Evolutionary conservation across 2,329 filamentous ascomycete genomes (phyloP).

Genomic region (Colletotrichum sp.): DNA sequence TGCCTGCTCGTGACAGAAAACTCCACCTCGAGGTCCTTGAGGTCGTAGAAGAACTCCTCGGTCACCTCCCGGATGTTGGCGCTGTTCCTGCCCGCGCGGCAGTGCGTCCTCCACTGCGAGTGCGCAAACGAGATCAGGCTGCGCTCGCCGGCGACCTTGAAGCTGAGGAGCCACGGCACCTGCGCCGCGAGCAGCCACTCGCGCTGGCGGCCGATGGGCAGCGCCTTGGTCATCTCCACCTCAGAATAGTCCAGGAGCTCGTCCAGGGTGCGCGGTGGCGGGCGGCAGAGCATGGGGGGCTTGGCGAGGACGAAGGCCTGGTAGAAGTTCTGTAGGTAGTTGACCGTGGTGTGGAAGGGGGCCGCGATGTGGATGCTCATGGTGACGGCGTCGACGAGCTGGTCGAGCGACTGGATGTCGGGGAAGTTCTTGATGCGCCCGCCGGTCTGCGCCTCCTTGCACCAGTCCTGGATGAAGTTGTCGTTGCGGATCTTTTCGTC

Average conservation of each 20-base stretch:
- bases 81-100: conserved; percentile 25
- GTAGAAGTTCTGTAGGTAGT: conserved; percentile 58
- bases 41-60: conserved; percentile 29
- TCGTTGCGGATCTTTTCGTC: conserved; percentile 32
- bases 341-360: conserved; percentile 54
- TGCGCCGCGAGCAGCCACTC: conserved; percentile 52
- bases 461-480: conserved; percentile 42
- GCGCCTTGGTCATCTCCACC: conserved; percentile 37
- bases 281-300: conserved; percentile 40
- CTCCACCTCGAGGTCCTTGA: conserved; percentile 30
- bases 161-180: conserved; percentile 50
- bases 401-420: conserved; percentile 41
- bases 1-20: conserved; percentile 33
- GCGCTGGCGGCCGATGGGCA: conserved; percentile 44
- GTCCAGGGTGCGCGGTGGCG: conserved; percentile 33
- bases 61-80: conserved; percentile 27
- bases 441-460: conserved; percentile 40
- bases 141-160: conserved; percentile 42
- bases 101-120: conserved; percentile 37
- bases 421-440: conserved; percentile 48
- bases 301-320: conserved; percentile 51
- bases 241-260: conserved; percentile 35
- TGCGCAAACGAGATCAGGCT: conserved; percentile 45
- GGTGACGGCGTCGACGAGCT: conserved; percentile 48
- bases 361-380: conserved; percentile 59